Conservation (phyloP, 768 basidiomycete genomes). For the Hortiboletus campestris region DNA sequence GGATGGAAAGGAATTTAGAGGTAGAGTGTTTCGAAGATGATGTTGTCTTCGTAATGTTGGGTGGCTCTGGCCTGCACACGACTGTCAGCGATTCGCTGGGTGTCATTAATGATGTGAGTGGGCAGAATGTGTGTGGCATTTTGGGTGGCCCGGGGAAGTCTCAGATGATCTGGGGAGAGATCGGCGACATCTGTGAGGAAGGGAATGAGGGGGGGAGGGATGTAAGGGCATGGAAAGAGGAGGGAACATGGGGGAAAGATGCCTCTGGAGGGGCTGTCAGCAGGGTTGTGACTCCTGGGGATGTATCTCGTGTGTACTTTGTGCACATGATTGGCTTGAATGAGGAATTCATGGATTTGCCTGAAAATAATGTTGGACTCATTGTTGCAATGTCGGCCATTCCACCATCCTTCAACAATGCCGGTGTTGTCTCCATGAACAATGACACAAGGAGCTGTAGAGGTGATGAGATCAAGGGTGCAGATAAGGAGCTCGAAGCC, state of each 20-base stretch:
- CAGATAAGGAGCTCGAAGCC: not conserved
- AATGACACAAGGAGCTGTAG: not conserved
- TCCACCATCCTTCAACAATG: conserved; percentile 1
- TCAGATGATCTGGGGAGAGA: too few relatives aligned
- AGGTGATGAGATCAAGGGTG: not conserved
- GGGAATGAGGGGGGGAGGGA: not conserved
- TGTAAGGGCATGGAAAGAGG: not conserved
- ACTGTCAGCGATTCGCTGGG: too few relatives aligned
- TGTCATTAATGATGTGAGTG: too few relatives aligned
- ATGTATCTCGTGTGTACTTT: not conserved
- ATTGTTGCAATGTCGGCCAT: not conserved
- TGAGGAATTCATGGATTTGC: not conserved
- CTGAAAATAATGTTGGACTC: not conserved
- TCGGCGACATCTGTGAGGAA: not conserved
- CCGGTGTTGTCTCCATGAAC: not conserved
- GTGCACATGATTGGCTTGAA: not conserved
- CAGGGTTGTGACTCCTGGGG: not conserved
- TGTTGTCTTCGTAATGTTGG: too few relatives aligned
- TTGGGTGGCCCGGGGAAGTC: too few relatives aligned
- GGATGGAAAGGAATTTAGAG: too few relatives aligned
- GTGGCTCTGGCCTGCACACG: too few relatives aligned
- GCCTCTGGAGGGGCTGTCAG: not conserved
- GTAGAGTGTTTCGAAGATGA: too few relatives aligned
- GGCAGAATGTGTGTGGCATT: too few relatives aligned
- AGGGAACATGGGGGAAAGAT: not conserved